phyloP scores from a whole-genome alignment of 1,284 basidiomycete genomes.

The Heliocybe sulcata region DNA sequence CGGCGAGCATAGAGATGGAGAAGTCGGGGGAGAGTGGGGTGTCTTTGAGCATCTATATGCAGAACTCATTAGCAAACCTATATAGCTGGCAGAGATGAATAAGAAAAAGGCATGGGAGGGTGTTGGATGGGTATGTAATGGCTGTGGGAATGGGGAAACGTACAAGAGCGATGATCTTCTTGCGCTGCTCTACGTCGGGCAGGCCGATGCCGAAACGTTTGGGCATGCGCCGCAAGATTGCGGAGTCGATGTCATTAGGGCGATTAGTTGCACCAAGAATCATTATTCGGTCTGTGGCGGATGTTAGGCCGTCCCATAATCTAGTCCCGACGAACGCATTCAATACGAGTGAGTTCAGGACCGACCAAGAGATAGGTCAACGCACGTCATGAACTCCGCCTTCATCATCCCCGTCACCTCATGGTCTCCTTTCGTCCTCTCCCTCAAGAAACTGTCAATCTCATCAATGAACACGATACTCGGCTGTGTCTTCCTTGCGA shows the following conservation, averaged over 20 bases:
- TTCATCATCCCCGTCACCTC: constrained; percentile 99
- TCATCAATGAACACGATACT: constrained; percentile 81
- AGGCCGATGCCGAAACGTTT: constrained; percentile 92
- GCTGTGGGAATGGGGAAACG: constrained; percentile 12
- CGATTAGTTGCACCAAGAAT: constrained; percentile 96
- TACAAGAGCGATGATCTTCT: constrained; percentile 87
- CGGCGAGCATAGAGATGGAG: constrained; percentile 61
- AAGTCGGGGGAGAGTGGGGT: constrained; percentile 66
- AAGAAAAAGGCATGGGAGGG: too few species aligned
- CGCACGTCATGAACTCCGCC: constrained; percentile 98
- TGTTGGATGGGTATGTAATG: not conserved
- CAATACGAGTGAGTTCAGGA: constrained; percentile 2
- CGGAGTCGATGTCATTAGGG: constrained; percentile 92
- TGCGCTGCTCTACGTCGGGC: constrained; percentile 76
- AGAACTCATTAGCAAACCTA: not conserved
- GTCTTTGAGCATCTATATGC: constrained; percentile 77
- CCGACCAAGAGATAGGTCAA: constrained; percentile 7
- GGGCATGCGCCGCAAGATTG: constrained; percentile 94
- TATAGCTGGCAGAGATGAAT: too few species aligned
- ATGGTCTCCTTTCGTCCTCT: constrained; percentile 85
- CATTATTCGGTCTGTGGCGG: constrained; percentile 78
- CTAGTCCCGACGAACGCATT: constrained; percentile 31
- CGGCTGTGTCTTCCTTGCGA: constrained; percentile 72
- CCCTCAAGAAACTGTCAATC: constrained; percentile 86
- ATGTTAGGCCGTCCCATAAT: constrained; percentile 95